Percentiles rank a stretch among this genome's conserved stretches.
phyloP scores from a whole-genome alignment of 1,139 yeast species.

The Blastobotrys elegans region DNA sequence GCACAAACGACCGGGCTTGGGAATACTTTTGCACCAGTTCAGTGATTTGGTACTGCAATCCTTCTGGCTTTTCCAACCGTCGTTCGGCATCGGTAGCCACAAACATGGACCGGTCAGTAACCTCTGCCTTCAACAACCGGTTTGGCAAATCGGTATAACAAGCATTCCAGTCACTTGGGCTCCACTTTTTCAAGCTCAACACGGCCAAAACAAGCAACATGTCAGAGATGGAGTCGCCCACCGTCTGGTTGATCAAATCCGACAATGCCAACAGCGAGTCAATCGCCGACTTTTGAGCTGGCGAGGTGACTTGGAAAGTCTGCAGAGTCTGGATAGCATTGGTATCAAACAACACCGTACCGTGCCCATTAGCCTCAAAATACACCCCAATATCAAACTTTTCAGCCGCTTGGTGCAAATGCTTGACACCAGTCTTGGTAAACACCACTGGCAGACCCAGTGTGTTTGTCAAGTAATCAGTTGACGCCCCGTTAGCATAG shows the following conservation, averaged over 20 bases:
- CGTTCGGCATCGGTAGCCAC: conserved; percentile 91
- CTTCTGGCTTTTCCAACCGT: conserved; percentile 66
- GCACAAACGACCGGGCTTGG: conserved; percentile 80
- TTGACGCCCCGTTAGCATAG: conserved; percentile 92
- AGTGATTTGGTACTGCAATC: conserved; percentile 73
- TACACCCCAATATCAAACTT: conserved; percentile 86
- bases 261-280: conserved; percentile 53
- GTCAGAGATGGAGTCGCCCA: conserved; percentile 95
- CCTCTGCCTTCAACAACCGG: conserved; percentile 71
- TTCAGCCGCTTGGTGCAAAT: conserved; percentile 83
- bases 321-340: conserved; percentile 43
- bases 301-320: conserved; percentile 31
- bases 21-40: conserved; percentile 50
- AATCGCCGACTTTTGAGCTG: conserved; percentile 43
- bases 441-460: conserved; percentile 77
- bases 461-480: conserved; percentile 57
- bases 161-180: conserved; percentile 69
- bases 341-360: conserved; percentile 80
- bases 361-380: conserved; percentile 99
- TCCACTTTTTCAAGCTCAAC: conserved; percentile 49
- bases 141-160: conserved; percentile 85
- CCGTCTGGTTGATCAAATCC: conserved; percentile 85
- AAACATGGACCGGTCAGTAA: conserved; percentile 73
- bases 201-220: conserved; percentile 70
- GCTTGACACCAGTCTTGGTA: conserved; percentile 95